Evolutionary conservation across 768 basidiomycete genomes (phyloP), one percentile per base, ranked within the genome.

Genomic region (Lactifluus subvellereus): DNA sequence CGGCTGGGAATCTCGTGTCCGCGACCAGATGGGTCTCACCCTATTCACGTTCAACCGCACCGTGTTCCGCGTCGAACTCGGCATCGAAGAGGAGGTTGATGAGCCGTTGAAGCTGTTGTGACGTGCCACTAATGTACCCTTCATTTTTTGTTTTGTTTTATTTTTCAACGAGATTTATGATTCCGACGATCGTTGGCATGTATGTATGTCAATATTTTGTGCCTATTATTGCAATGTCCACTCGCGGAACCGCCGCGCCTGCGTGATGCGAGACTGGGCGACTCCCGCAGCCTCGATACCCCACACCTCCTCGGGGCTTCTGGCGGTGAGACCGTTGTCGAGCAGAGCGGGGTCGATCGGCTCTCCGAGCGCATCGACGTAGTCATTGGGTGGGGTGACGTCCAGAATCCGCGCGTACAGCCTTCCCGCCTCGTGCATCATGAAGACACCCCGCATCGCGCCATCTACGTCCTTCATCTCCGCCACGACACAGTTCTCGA

Each of bases 401-500:
- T 62, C 73, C 67, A 54, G 38, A 14, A 13, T 3, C 49, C 7
- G 16, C 30, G 40, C 48, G 14, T 10, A 37, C 5, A 27, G 22
- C 10, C 33, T 18, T 9, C 59, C 59, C 48, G 65, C 66, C 4
- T 59, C 67, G 3, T 52, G 52, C 3, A 45, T 54, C 7, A 47
- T 67, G 35, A 66, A 70, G 33, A 82, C 84, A 42, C 78, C 78
- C 60, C 72, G 74, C 42, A 78, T 71, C 71, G 94, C 93, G 60
- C 77, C 80, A 70, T 86, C 85, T 0, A 85, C 89, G 59, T 97
- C 91, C 54, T 77, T 79, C 59, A 79, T 73, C 60, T 93, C 91
- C 75, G 98, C 85, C 3, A 94, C 86, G 11, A 95, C 91, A 60
- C 88, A 84, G 72, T 98, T 98, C 43, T 89, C 86, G n/a, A 83